These are phyloP conservation scores for Saksenaea vasiformis DNA, from an alignment of 371 early-diverging fungal species.

Conservation along the genomic window DNA sequence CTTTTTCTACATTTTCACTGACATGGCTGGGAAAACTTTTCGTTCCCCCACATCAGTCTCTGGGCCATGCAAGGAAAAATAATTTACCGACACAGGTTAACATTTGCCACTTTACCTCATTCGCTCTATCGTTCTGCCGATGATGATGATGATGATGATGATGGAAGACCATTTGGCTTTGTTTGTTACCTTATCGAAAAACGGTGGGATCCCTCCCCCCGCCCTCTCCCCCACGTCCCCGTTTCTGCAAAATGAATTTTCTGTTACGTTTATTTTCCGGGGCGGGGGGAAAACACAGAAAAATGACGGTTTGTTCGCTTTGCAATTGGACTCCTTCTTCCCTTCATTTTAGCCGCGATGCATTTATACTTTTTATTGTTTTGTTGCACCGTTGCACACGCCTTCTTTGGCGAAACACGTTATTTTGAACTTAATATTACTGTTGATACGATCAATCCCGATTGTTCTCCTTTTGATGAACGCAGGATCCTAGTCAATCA, in stretches of 20 bases:
- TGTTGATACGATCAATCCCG: constrained; percentile 24
- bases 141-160: no score
- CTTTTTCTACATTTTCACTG: not conserved
- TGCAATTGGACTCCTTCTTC: not conserved
- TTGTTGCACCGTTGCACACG: not conserved
- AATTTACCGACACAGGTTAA: not conserved
- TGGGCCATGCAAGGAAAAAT: not conserved
- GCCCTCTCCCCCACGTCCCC: no score
- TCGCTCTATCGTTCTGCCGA: not conserved
- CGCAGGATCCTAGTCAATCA: constrained; percentile 40
- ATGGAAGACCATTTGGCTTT: no score
- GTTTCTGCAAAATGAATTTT: not conserved
- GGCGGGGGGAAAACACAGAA: no score
- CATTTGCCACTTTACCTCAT: not conserved
- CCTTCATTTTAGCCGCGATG: not conserved
- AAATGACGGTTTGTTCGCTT: not conserved
- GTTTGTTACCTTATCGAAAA: no score
- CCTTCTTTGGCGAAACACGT: constrained; percentile 1
- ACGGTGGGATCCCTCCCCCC: no score
- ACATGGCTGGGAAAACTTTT: not conserved
- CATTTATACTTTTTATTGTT: not conserved
- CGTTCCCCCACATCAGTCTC: not conserved
- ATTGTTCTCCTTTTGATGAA: constrained; percentile 25
- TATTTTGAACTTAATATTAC: constrained; percentile 29
- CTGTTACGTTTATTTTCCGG: not conserved